These are phyloP conservation scores for Claviceps pusilla DNA, from an alignment of 2,329 filamentous ascomycete genomes.

Conservation along the genomic window DNA sequence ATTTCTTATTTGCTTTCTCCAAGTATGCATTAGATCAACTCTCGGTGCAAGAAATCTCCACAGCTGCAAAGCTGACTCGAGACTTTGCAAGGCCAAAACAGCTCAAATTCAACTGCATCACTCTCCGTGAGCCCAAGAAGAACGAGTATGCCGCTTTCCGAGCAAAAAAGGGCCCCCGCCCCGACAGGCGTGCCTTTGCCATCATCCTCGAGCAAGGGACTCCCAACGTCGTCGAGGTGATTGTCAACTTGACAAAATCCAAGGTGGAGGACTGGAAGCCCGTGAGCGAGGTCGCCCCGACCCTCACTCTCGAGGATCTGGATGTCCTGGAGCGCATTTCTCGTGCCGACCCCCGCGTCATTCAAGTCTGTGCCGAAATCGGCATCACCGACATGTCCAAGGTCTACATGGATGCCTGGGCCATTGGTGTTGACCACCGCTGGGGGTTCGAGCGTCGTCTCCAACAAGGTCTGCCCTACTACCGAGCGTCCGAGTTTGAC, in stretches of 20 bases:
- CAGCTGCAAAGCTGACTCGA: conserved; percentile 33
- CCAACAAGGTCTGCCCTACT: conserved; percentile 73
- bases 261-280: conserved; percentile 30
- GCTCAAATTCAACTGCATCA: conserved; percentile 46
- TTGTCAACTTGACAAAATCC: conserved; percentile 31
- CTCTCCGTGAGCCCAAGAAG: conserved; percentile 50
- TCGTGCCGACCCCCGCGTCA: conserved; percentile 55
- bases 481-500: conserved; percentile 56
- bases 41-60: conserved; percentile 36
- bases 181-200: conserved; percentile 34
- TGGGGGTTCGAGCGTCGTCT: conserved; percentile 58
- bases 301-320: conserved; percentile 64
- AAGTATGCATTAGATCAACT: conserved; percentile 29
- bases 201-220: conserved; percentile 30
- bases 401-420: conserved; percentile 75
- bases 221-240: conserved; percentile 31
- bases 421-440: conserved; percentile 66
- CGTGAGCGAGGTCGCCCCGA: conserved; percentile 30
- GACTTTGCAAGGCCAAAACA: conserved; percentile 18
- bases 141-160: conserved; percentile 47
- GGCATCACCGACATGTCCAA: conserved; percentile 73
- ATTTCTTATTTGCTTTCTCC: not conserved
- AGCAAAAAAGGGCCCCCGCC: conserved; percentile 29
- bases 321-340: conserved; percentile 57
- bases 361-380: conserved; percentile 59